These are phyloP conservation scores for Camillea tinctor DNA, from an alignment of 2,329 filamentous ascomycete genomes.

Conservation along the genomic window DNA sequence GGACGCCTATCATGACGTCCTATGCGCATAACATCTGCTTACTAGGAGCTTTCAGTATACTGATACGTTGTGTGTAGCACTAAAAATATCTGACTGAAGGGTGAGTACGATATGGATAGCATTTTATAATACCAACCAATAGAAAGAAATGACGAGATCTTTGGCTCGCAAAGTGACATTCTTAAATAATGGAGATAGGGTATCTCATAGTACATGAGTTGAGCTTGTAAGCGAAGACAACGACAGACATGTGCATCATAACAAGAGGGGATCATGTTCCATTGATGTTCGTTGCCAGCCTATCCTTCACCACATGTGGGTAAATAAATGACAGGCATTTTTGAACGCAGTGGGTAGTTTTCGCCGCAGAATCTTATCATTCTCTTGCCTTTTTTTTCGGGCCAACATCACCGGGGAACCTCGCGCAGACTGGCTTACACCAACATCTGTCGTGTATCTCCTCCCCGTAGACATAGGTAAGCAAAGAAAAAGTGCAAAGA, in stretches of 20 bases:
- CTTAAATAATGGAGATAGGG: background rate
- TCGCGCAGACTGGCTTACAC: background rate
- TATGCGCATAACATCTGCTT: background rate
- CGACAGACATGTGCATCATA: background rate
- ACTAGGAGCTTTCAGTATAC: background rate
- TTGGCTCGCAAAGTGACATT: background rate
- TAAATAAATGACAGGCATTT: too few species aligned
- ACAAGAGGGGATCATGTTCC: background rate
- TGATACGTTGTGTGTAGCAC: background rate
- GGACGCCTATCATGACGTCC: background rate
- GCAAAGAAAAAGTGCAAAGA: background rate
- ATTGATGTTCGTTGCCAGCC: too few species aligned
- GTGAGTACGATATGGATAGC: background rate
- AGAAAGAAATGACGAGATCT: too few species aligned
- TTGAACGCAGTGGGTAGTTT: too few species aligned
- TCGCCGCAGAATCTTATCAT: too few species aligned
- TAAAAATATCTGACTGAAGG: background rate
- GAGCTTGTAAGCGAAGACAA: background rate
- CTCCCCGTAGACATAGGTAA: background rate
- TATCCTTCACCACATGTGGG: too few species aligned
- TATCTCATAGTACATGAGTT: background rate
- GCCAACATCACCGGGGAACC: too few species aligned
- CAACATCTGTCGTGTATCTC: background rate
- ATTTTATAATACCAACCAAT: background rate
- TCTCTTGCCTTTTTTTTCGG: too few species aligned